phyloP scores from a whole-genome alignment of 805 yeast species.

The Blastobotrys parvus region DNA sequence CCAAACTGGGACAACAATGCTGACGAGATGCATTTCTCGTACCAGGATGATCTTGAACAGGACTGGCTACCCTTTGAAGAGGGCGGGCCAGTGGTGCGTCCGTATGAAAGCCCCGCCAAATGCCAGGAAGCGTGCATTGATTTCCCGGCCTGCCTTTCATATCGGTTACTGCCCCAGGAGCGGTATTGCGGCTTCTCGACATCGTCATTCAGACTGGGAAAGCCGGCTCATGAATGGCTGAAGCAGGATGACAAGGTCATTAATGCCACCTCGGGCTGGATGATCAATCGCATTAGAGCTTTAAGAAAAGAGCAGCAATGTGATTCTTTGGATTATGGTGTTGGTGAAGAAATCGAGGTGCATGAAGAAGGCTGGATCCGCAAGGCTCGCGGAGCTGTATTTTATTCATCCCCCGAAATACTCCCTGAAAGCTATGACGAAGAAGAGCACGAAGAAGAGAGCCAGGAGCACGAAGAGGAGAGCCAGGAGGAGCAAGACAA shows the following conservation, averaged over 20 bases:
- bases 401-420: no score
- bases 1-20: slow-evolving; percentile 16
- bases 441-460: no score
- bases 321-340: not conserved
- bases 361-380: no score
- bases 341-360: no score
- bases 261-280: slow-evolving; percentile 20
- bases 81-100: slow-evolving; percentile 6
- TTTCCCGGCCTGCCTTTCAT: not conserved
- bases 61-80: not conserved
- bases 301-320: not conserved
- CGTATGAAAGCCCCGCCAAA: slow-evolving; percentile 10
- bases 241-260: not conserved
- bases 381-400: no score
- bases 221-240: slow-evolving; percentile 11
- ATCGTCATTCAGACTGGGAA: slow-evolving; percentile 16
- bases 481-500: no score
- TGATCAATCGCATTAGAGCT: slow-evolving; percentile 23
- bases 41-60: slow-evolving; percentile 1
- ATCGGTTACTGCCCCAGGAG: slow-evolving; percentile 3
- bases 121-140: slow-evolving; percentile 1
- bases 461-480: no score
- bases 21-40: not conserved
- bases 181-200: slow-evolving; percentile 7
- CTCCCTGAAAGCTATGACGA: no score